These are phyloP conservation scores for Atkinsonella texensis DNA, from an alignment of 2,329 filamentous ascomycete species.

Conservation along the genomic window DNA sequence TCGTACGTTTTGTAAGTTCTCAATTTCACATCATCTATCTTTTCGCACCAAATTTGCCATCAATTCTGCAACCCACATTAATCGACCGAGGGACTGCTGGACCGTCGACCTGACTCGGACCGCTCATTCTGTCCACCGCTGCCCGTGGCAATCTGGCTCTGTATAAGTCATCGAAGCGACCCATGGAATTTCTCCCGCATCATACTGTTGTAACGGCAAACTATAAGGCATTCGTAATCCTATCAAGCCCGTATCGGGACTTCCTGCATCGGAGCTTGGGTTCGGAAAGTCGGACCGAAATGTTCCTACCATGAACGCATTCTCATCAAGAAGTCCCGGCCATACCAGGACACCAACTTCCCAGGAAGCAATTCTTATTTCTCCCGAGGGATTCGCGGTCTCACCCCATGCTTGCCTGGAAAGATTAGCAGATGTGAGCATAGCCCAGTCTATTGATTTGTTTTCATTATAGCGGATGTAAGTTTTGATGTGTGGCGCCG, in stretches of 20 bases:
- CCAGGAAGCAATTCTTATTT: slow-evolving; percentile 65
- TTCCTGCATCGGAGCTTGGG: slow-evolving; percentile 11
- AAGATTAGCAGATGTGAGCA: slow-evolving; percentile 83
- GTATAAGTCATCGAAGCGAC: slow-evolving; percentile 49
- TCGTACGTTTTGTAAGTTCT: too few species aligned
- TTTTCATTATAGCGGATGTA: slow-evolving; percentile 56
- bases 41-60: background rate
- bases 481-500: slow-evolving; percentile 83
- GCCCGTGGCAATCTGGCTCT: slow-evolving; percentile 50
- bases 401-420: slow-evolving; percentile 86
- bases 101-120: background rate
- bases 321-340: slow-evolving; percentile 46
- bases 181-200: slow-evolving; percentile 58
- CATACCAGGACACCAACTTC: slow-evolving; percentile 77
- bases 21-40: background rate
- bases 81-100: too few species aligned
- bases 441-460: slow-evolving; percentile 62
- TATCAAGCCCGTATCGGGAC: slow-evolving; percentile 32
- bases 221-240: slow-evolving; percentile 76
- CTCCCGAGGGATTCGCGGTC: slow-evolving; percentile 38
- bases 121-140: slow-evolving; percentile 20
- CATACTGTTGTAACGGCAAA: slow-evolving; percentile 59
- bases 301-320: slow-evolving; percentile 51
- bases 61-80: background rate
- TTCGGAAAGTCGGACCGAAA: slow-evolving; percentile 50